Percentiles rank a stretch among this genome's conserved stretches.
These are phyloP conservation scores for Schoenoplectus tabernaemontani DNA, from an alignment of 202 grass and related monocot genomes.

Conservation along the genomic window DNA sequence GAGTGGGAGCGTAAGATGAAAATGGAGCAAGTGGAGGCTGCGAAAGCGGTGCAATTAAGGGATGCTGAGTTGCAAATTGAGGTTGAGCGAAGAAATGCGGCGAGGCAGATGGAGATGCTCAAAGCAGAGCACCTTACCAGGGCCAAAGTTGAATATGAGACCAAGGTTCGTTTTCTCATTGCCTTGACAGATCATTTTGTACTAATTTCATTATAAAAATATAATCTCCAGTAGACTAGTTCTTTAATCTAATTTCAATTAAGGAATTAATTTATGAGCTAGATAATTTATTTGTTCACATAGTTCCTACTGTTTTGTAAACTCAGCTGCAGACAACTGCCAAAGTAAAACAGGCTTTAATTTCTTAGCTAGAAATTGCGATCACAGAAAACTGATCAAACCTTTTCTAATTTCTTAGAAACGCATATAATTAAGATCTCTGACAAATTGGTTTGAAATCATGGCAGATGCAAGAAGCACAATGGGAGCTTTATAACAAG, in stretches of 20 bases:
- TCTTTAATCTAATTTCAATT: background rate
- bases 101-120: slow-evolving; percentile 57
- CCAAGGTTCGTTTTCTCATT: slow-evolving; percentile 21
- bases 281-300: background rate
- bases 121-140: slow-evolving; percentile 73
- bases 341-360: background rate
- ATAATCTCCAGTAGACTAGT: background rate
- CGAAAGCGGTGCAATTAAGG: slow-evolving; percentile 57
- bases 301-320: too few species aligned
- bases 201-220: too few species aligned
- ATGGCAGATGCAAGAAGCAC: slow-evolving; percentile 24
- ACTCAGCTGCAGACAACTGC: too few species aligned
- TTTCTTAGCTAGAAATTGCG: background rate
- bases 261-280: background rate
- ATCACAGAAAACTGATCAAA: background rate
- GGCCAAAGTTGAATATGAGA: slow-evolving; percentile 64
- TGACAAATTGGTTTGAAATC: background rate
- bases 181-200: background rate
- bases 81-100: slow-evolving; percentile 63
- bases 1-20: slow-evolving; percentile 38
- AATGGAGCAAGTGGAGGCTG: slow-evolving; percentile 60
- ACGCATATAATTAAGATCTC: background rate
- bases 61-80: slow-evolving; percentile 82
- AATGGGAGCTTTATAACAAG: slow-evolving; percentile 38
- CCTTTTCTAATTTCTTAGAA: background rate